phyloP scores from a whole-genome alignment of 306 rosid genomes.

The Argentina anserina region DNA sequence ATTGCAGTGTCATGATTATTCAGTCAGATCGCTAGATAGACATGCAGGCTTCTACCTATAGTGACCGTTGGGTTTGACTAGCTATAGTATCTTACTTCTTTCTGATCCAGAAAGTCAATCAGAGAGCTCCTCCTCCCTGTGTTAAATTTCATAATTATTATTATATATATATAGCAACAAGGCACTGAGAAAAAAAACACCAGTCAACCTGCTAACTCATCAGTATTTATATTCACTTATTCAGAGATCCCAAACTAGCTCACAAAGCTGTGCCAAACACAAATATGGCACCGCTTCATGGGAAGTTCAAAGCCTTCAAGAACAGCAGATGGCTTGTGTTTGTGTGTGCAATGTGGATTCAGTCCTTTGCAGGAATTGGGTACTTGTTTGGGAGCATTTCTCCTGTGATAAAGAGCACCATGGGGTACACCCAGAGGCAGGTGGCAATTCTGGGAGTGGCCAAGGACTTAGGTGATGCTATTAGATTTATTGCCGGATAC shows the following conservation, averaged over 20 bases:
- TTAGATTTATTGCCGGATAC: conserved; percentile 68
- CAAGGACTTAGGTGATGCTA: conserved; percentile 74
- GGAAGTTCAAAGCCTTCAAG: conserved; percentile 37
- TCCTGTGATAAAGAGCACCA: conserved; percentile 61
- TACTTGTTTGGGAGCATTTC: conserved; percentile 89
- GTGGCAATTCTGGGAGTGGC: conserved; percentile 72
- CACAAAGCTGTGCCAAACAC: neutral
- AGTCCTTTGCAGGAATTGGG: conserved; percentile 79
- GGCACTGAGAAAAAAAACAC: neutral
- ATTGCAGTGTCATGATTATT: neutral
- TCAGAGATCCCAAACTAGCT: neutral
- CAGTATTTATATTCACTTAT: no score
- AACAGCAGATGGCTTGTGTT: conserved; percentile 85
- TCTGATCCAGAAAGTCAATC: conserved; percentile 3
- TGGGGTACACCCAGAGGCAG: conserved; percentile 69
- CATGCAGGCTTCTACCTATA: neutral
- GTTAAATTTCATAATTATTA: conserved; percentile 9
- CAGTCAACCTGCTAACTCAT: neutral
- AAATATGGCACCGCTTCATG: conserved; percentile 35
- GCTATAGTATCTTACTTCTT: neutral
- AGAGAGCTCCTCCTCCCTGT: neutral
- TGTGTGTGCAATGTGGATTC: conserved; percentile 91
- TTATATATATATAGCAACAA: neutral
- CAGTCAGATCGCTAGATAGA: neutral
- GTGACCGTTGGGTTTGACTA: neutral